Percentiles rank a stretch among this genome's conserved stretches.
These are phyloP conservation scores for Acidiella bohemica DNA, from an alignment of 495 filamentous ascomycete genomes.

Conservation along the genomic window DNA sequence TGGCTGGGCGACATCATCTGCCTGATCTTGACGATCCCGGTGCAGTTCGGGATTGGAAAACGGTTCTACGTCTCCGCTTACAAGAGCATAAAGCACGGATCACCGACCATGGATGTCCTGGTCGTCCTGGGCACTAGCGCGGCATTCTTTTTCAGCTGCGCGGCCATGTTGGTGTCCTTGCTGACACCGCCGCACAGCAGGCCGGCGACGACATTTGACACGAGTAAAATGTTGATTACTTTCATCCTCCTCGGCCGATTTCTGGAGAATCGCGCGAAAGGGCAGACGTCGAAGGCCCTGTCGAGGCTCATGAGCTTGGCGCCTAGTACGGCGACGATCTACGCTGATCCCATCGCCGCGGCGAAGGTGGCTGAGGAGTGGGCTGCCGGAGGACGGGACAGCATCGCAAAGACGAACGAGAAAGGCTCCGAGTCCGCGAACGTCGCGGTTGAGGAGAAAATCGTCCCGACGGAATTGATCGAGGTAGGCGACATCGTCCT, in stretches of 20 bases:
- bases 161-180: constrained; percentile 75
- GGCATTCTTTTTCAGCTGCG: constrained; percentile 94
- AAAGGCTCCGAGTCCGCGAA: constrained; percentile 38
- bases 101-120: constrained; percentile 95
- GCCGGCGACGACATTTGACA: constrained; percentile 87
- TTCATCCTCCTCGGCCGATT: constrained; percentile 88
- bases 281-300: constrained; percentile 87
- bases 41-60: constrained; percentile 92
- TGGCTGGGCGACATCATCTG: constrained; percentile 81
- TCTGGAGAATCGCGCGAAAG: constrained; percentile 90
- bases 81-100: constrained; percentile 74
- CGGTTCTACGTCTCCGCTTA: constrained; percentile 87
- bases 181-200: constrained; percentile 52
- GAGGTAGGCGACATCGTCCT: constrained; percentile 90
- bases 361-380: constrained; percentile 77
- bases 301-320: constrained; percentile 92
- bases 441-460: constrained; percentile 53
- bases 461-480: constrained; percentile 87
- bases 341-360: constrained; percentile 88
- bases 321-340: constrained; percentile 94
- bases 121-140: constrained; percentile 88
- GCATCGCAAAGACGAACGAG: constrained; percentile 33
- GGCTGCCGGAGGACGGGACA: constrained; percentile 31
- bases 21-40: constrained; percentile 68
- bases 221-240: constrained; percentile 95